A percentile compares a stretch with the other conserved stretches of the same genome.
These are phyloP conservation scores for bread wheat (Triticum aestivum) DNA, from an alignment of 176 grass and related monocot species.

Conservation along the genomic window DNA sequence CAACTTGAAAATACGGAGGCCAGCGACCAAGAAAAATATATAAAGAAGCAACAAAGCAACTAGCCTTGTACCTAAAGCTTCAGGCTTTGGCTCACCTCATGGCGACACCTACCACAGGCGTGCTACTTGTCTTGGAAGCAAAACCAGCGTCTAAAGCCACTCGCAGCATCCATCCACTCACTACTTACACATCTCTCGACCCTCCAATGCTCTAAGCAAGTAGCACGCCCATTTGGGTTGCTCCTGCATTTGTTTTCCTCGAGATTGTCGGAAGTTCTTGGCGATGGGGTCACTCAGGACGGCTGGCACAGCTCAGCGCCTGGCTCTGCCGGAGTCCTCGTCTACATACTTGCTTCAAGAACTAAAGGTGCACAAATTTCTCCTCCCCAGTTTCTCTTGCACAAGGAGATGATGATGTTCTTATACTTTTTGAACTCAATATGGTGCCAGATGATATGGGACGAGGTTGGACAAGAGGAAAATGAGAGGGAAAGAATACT, in stretches of 20 bases:
- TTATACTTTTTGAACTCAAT: conserved; percentile 3
- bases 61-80: conserved; percentile 65
- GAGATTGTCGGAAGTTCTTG: conserved; percentile 22
- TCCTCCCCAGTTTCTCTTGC: conserved; percentile 7
- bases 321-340: conserved; percentile 65
- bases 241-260: conserved; percentile 12
- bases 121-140: conserved; percentile 97
- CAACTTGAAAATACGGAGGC: conserved; percentile 6
- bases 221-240: conserved; percentile 22
- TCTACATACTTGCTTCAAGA: conserved; percentile 91
- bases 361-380: conserved; percentile 58
- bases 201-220: conserved; percentile 37
- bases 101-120: conserved; percentile 63
- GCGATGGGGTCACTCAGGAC: conserved; percentile 74
- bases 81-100: conserved; percentile 49
- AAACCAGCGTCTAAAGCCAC: conserved; percentile 82
- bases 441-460: conserved; percentile 82
- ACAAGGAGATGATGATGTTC: not conserved
- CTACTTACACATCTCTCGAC: conserved; percentile 36
- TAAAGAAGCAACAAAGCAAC: conserved; percentile 27
- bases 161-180: conserved; percentile 51
- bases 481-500: conserved; percentile 76
- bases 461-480: conserved; percentile 83
- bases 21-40: conserved; percentile 6
- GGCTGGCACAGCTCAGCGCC: conserved; percentile 34